Base-by-base conservation (phyloP, 2,329 filamentous ascomycete species). In the Arthrinium phaeospermum region DNA sequence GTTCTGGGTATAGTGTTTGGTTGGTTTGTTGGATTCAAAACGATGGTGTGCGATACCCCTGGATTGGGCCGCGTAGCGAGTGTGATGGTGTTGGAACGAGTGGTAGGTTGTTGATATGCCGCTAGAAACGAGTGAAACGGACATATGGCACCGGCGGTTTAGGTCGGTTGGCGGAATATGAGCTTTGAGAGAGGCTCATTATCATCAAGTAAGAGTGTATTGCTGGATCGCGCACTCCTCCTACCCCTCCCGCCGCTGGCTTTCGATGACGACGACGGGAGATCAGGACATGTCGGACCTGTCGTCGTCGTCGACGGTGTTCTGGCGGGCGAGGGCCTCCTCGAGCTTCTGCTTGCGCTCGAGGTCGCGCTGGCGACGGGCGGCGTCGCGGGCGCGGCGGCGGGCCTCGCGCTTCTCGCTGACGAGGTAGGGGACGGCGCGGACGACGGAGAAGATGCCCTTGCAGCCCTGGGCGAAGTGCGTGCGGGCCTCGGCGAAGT, bases 291-390 rank as follows among this genome's bases (percentile, higher is more conserved):
- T 45, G 7, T 68, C 67, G 30, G 57, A 64, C 67, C 44, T 22
- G n/a, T 68, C 44, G 10, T 68, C 67, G 30, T 30, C 44, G 67
- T 68, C 67, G 30, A 45, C 67, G 45, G 45, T 68, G 27, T 61
- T 27, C 64, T 73, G 64, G 10, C 72, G 69, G 70, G 75, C 73
- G 10, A 78, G 70, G 51, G 71, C 73, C 77, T 82, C 80, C 72
- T 83, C 81, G 24, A 84, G 77, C 75, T 76, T 80, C 75, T 77
- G 80, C 77, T 79, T 80, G 79, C 80, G 79, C 75, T 81, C 80
- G 69, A 79, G 74, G 13, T 79, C 78, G 61, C 78, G 79, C 73
- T 76, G 69, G 46, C 77, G 77, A 71, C 79, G 78, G 74, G 75
- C 78, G 70, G 76, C 77, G 46, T 83, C 82, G 4, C 74, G 74